Evolutionary conservation across 495 filamentous ascomycete genomes (phyloP), one percentile per base, ranked within the genome.

Genomic region (Neurospora sp.): DNA sequence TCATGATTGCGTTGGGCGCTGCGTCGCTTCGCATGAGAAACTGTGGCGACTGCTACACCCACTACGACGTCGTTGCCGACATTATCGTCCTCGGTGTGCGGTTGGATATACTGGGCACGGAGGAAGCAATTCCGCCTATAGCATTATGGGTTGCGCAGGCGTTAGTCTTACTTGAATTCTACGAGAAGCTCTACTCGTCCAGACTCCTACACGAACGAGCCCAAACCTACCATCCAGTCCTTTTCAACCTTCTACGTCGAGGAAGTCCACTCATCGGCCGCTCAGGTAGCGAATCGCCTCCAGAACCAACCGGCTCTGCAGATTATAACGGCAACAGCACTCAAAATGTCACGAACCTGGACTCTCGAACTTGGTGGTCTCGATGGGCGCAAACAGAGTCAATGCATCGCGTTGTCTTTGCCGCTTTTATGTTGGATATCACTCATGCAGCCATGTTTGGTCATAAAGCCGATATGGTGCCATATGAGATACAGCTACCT

Each of bases 401-500:
- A 3, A 97, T 94, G 71, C 89, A 94, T 69, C 89, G 96, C 46
- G 93, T 92, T 1, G 96, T 95, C 0, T 99, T 98, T 83, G 96
- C 92, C 2, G 95, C 96, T 4, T 99, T 98, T 79, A 93, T 98
- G 73, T 88, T 97, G 75, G 96, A 99, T 78, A 93, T 94, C 10
- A 92, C 93, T 14, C 96, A 99, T 79, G 94, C 95, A 11, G 97
- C 93, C 20, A 97, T 99, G 92, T 99, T 98, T 76, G 96, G 96
- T 1, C 96, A 99, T 80, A 91, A 93, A 1, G 94, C 94, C 3
- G 94, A 95, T 69, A 97, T 98, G 94, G 94, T 95, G 4, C 94
- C 96, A 4, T 94, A 97, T 80, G 96, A 99, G 81, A 92, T 99
- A 79, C 90, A 93, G 18, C 84, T 98, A n/a, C 93, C 95, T 1